Base-by-base conservation (phyloP, 306 rosid genomes). In the Mimosa pudica region DNA sequence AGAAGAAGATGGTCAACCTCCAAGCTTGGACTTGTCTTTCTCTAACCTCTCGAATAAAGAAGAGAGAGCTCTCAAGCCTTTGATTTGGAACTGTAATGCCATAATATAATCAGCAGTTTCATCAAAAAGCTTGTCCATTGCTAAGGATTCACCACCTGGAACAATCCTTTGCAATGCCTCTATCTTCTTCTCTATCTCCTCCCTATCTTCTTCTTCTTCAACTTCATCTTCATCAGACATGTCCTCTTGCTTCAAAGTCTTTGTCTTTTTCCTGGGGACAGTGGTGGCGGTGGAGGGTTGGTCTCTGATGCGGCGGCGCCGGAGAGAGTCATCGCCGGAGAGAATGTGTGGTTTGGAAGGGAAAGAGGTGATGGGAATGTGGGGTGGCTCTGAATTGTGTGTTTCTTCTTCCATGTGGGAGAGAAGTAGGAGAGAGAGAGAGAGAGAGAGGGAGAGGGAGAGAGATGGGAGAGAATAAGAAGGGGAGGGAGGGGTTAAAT, bases 151-250 rank as follows among this genome's bases (percentile, higher is more conserved):
- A 0, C 97, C 96, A 5, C 92, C 92, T 0, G 98, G 98, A 36
- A 95, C 98, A 63, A 95, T 89, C 87, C 80, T 90, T 91, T 95
- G 93, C 85, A 95, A 86, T 75, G 98, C 92, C 73, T 87, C 79
- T 30, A 95, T 95, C 94, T 89, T 95, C 63, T 63, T 81, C 87
- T 90, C 96, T 70, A 95, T 88, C 76, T 89, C 93, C 48, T 85
- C 97, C 36, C 82, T 91, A 4, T 90, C 96, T 10, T 85, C 89
- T 0, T 18, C 83, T 3, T 76, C 91, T 7, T 65, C 78, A 0
- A n/a, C n/a, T n/a, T 44, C 82, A 1, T 47, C 73, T 4, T 72
- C 73, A 41, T 16, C 61, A 16, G 3, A 10, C 7, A 14, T 10
- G 14, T 67, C 72, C 55, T 73, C 81, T 41, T 73, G 54, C 30